Percentiles rank a stretch among this genome's conserved stretches.
phyloP scores from a whole-genome alignment of 108 stramenopile species.

The Mediolabrus comicus region DNA sequence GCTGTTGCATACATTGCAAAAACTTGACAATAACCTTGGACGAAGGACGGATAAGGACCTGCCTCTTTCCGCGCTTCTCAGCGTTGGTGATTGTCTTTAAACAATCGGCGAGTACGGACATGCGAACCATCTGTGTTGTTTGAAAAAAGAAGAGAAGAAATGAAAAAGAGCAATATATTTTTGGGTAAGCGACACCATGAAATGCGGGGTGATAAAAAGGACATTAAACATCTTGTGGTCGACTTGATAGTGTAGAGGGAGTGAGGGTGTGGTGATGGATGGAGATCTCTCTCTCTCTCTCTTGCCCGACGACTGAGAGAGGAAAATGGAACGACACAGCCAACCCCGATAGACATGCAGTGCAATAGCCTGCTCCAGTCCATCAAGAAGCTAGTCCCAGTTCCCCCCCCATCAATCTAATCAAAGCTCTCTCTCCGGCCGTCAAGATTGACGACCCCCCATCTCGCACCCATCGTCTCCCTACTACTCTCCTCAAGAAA shows the following conservation, averaged over 20 bases:
- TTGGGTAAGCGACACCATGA: slow-evolving; percentile 1
- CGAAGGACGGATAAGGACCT: slow-evolving; percentile 98
- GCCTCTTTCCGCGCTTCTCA: slow-evolving; percentile 99
- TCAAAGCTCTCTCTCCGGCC: no score
- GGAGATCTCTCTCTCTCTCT: no score
- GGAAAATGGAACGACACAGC: no score
- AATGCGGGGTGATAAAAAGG: background rate
- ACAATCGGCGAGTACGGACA: slow-evolving; percentile 99
- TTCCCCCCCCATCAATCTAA: no score
- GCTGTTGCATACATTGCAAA: slow-evolving; percentile 99
- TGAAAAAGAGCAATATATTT: background rate
- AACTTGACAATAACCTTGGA: slow-evolving; percentile 99
- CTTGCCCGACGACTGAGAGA: no score
- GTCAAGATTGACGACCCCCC: background rate
- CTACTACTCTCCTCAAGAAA: background rate
- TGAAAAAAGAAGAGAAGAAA: slow-evolving; percentile 6
- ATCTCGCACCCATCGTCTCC: background rate
- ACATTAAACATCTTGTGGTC: no score
- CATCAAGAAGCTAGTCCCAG: no score
- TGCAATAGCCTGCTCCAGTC: no score
- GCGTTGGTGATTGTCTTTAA: slow-evolving; percentile 99
- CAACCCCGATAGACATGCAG: no score
- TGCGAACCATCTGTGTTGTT: slow-evolving; percentile 92
- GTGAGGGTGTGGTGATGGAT: background rate
- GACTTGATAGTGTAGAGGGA: background rate